These are phyloP conservation scores for Paradendryphiella salina DNA, from an alignment of 2,329 filamentous ascomycete genomes.

Conservation along the genomic window DNA sequence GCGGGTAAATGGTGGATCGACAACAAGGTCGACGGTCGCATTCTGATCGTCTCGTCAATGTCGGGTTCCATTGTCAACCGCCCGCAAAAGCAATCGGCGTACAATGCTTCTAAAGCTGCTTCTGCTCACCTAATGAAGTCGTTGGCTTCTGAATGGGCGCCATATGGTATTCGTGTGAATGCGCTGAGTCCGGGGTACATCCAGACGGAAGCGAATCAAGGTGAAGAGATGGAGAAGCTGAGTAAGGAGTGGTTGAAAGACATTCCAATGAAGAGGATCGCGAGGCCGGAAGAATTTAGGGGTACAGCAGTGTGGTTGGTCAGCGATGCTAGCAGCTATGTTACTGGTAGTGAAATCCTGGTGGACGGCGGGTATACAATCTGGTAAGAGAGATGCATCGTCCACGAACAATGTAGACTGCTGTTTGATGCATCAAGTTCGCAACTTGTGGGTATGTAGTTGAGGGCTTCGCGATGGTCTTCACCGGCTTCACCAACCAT, in stretches of 20 bases:
- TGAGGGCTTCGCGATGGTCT: slow-evolving; percentile 51
- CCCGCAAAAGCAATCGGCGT: slow-evolving; percentile 77
- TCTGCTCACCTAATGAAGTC: slow-evolving; percentile 69
- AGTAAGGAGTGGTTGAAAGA: slow-evolving; percentile 42
- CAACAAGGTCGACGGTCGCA: slow-evolving; percentile 70
- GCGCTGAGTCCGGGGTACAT: slow-evolving; percentile 84
- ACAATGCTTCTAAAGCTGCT: slow-evolving; percentile 72
- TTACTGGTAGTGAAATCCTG: slow-evolving; percentile 68
- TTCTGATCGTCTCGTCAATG: slow-evolving; percentile 75
- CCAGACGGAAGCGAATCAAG: slow-evolving; percentile 71
- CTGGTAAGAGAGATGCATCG: slow-evolving; percentile 10
- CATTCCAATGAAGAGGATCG: slow-evolving; percentile 45
- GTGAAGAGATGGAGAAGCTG: slow-evolving; percentile 18
- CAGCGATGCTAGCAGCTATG: slow-evolving; percentile 56
- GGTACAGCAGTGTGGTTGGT: slow-evolving; percentile 34
- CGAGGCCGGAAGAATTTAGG: slow-evolving; percentile 46
- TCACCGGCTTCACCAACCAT: slow-evolving; percentile 6
- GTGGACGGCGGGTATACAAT: slow-evolving; percentile 55
- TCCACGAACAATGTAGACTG: too few relatives aligned
- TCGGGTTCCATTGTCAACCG: slow-evolving; percentile 52
- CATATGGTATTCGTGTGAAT: slow-evolving; percentile 77
- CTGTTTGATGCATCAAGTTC: too few relatives aligned
- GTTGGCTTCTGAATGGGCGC: slow-evolving; percentile 79
- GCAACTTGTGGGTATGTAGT: slow-evolving; percentile 1
- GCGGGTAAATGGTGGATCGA: slow-evolving; percentile 65